These are phyloP conservation scores for Cytospora chrysosperma DNA, from an alignment of 2,329 filamentous ascomycete species.

Conservation along the genomic window DNA sequence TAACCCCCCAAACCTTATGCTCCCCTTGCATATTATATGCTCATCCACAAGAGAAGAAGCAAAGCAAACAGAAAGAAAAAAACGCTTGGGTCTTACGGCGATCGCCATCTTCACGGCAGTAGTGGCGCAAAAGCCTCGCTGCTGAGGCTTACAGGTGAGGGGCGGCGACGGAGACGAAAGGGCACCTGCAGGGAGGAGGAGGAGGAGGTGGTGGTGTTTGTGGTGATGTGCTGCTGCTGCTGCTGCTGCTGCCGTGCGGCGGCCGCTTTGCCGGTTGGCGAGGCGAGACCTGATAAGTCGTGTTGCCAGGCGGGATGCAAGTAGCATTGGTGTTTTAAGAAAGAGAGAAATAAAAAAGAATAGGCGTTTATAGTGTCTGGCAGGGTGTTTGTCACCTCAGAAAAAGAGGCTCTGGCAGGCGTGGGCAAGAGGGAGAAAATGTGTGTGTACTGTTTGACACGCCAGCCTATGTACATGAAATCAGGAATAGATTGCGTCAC, in stretches of 20 bases:
- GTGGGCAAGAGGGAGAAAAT: neutral
- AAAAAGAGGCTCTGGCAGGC: no score
- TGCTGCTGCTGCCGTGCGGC: neutral
- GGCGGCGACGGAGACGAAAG: neutral
- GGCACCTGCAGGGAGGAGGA: neutral
- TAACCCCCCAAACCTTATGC: no score
- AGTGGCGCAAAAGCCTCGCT: neutral
- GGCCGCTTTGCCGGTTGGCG: neutral
- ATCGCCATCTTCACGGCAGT: slow-evolving; percentile 6
- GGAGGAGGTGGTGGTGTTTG: no score
- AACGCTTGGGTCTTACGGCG: slow-evolving; percentile 6
- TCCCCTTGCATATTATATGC: neutral
- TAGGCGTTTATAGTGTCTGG: neutral
- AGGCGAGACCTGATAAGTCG: neutral
- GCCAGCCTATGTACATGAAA: neutral
- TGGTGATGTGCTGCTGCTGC: no score
- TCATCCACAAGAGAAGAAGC: no score
- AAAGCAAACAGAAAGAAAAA: no score
- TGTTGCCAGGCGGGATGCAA: neutral
- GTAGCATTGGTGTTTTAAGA: neutral
- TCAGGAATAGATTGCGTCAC: slow-evolving; percentile 5
- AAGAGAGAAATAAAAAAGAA: no score
- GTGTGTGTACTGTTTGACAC: neutral
- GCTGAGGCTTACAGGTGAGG: neutral
- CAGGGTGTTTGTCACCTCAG: neutral